These are phyloP conservation scores for Atalantia buxifolia DNA, from an alignment of 345 rosid genomes.

Conservation along the genomic window DNA sequence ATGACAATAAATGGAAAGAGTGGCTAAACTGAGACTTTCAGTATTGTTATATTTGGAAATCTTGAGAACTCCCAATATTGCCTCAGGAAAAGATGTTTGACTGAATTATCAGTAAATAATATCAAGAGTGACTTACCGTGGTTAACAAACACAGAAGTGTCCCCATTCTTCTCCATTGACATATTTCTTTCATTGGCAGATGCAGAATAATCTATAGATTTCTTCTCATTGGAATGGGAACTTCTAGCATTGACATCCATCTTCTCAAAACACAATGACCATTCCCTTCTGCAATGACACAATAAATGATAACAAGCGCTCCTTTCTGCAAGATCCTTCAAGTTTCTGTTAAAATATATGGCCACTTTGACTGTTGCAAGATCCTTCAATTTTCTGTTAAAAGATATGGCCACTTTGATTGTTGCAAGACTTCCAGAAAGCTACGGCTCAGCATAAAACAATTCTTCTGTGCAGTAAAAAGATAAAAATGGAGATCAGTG, in stretches of 20 bases:
- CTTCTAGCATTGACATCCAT: constrained; percentile 32
- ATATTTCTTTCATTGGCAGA: constrained; percentile 28
- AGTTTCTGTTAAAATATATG: constrained; percentile 4
- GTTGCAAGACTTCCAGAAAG: constrained; percentile 11
- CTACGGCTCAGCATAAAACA: constrained; percentile 19
- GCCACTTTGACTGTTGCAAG: constrained; percentile 14
- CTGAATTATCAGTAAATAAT: background rate
- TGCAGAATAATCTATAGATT: constrained; percentile 23
- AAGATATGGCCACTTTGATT: constrained; percentile 14
- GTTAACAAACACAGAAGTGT: constrained; percentile 36
- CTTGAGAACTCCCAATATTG: background rate
- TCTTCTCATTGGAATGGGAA: constrained; percentile 38
- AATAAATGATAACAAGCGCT: constrained; percentile 3
- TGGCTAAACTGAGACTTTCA: background rate
- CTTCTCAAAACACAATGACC: constrained; percentile 26
- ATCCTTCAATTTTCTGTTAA: background rate
- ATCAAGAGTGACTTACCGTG: constrained; percentile 34
- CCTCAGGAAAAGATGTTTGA: background rate
- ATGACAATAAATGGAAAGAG: background rate
- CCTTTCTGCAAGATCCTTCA: constrained; percentile 16
- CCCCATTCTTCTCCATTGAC: constrained; percentile 30
- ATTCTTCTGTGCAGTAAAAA: constrained; percentile 11
- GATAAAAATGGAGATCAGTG: background rate
- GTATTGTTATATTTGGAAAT: background rate
- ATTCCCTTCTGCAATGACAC: constrained; percentile 26